phyloP scores from a whole-genome alignment of 805 yeast species.

The Ogataea trehalophila region DNA sequence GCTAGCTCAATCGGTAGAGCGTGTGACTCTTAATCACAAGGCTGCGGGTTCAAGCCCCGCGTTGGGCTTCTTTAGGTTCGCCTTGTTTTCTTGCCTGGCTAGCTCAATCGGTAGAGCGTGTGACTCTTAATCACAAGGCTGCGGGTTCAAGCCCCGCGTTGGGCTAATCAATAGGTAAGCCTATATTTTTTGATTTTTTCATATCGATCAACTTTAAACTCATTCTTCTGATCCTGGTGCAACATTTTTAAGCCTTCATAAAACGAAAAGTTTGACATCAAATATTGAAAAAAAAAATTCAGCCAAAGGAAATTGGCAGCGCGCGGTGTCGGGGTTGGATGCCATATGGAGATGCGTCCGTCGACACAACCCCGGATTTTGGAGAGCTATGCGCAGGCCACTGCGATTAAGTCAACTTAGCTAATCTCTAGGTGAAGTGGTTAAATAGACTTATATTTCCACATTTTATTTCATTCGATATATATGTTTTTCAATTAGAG shows the following conservation, averaged over 20 bases:
- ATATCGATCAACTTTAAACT: background rate
- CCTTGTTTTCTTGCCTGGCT: background rate
- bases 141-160: slow-evolving; percentile 3
- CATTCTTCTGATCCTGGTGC: background rate
- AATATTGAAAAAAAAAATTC: background rate
- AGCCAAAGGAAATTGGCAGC: background rate
- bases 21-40: slow-evolving; percentile 3
- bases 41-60: slow-evolving; percentile 4
- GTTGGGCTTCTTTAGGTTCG: background rate
- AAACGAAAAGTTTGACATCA: too few species aligned
- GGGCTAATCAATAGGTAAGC: background rate
- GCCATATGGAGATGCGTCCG: background rate
- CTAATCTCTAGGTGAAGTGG: background rate
- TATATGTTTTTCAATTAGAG: background rate
- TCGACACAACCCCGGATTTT: background rate
- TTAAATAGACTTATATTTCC: background rate
- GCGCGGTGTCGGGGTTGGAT: background rate
- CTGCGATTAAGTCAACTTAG: background rate
- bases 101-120: slow-evolving; percentile 3
- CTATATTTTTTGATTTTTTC: background rate
- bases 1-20: slow-evolving; percentile 2
- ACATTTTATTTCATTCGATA: background rate
- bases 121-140: slow-evolving; percentile 3
- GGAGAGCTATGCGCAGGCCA: background rate
- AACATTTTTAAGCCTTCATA: too few species aligned